phyloP scores from a whole-genome alignment of 2,329 filamentous ascomycete species.

The Exophiala sideris region DNA sequence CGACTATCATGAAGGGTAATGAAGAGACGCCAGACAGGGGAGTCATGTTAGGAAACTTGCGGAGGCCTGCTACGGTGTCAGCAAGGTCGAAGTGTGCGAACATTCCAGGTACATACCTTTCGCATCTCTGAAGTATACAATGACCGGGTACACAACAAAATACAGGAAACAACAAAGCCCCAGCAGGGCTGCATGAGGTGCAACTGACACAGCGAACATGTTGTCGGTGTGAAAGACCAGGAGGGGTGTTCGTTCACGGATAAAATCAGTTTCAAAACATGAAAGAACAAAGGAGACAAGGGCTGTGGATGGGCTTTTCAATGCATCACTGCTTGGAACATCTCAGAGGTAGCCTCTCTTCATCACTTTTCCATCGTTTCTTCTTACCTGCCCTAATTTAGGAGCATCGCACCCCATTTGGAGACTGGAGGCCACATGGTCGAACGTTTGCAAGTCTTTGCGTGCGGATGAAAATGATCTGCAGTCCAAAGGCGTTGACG shows the following conservation, averaged over 20 bases:
- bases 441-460: too few relatives aligned
- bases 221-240: background rate
- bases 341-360: too few relatives aligned
- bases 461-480: too few relatives aligned
- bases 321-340: too few relatives aligned
- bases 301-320: background rate
- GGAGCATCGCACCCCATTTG: too few relatives aligned
- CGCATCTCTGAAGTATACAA: background rate
- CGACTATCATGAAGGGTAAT: conserved; percentile 47
- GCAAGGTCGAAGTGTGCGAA: too few relatives aligned
- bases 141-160: too few relatives aligned
- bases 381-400: too few relatives aligned
- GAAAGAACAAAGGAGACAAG: background rate
- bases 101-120: conserved; percentile 2
- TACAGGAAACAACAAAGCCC: background rate
- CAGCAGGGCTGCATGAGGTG: conserved; percentile 1
- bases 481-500: too few relatives aligned
- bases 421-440: too few relatives aligned
- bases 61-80: conserved; percentile 35
- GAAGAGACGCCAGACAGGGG: conserved; percentile 45
- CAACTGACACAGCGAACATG: background rate
- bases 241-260: too few relatives aligned
- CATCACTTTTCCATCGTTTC: too few relatives aligned
- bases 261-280: background rate
- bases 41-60: conserved; percentile 46